Evolutionary conservation across 2,329 filamentous ascomycete genomes (phyloP).

Genomic region (Blumeria graminis): DNA sequence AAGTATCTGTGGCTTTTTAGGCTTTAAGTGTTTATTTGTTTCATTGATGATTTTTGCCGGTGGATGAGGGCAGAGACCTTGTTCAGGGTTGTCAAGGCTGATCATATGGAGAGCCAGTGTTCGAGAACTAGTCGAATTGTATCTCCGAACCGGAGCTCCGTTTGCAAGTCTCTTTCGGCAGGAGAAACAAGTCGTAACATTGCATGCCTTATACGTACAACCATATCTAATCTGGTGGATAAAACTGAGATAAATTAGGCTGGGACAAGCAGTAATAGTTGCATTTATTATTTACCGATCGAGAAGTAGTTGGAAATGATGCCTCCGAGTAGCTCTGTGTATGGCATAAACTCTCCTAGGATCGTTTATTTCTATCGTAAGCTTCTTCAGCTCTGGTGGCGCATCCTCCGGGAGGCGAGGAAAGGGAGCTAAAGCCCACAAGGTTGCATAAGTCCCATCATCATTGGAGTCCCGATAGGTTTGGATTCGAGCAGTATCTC

Average conservation of each 20-base stretch:
- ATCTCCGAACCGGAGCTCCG: conserved; percentile 47
- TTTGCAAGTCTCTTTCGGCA: conserved; percentile 43
- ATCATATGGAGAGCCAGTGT: conserved; percentile 61
- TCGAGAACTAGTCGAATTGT: conserved; percentile 59
- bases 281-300: conserved; percentile 28
- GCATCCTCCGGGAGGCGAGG: conserved; percentile 34
- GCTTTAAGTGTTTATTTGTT: neutral
- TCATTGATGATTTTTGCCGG: conserved; percentile 4
- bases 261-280: conserved; percentile 3
- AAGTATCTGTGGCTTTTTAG: neutral
- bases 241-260: conserved; percentile 29
- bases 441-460: conserved; percentile 23
- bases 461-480: conserved; percentile 9
- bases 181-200: conserved; percentile 57
- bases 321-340: conserved; percentile 33
- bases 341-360: conserved; percentile 35
- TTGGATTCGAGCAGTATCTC: conserved; percentile 16
- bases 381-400: conserved; percentile 28
- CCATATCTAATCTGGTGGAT: conserved; percentile 63
- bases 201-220: conserved; percentile 44
- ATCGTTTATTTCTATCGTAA: conserved; percentile 34
- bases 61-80: conserved; percentile 33
- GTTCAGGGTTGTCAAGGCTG: conserved; percentile 53
- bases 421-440: conserved; percentile 38
- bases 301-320: conserved; percentile 40